Evolutionary conservation across 108 stramenopile genomes (phyloP), one percentile per base, ranked within the genome.

Genomic region (Mediolabrus comicus): DNA sequence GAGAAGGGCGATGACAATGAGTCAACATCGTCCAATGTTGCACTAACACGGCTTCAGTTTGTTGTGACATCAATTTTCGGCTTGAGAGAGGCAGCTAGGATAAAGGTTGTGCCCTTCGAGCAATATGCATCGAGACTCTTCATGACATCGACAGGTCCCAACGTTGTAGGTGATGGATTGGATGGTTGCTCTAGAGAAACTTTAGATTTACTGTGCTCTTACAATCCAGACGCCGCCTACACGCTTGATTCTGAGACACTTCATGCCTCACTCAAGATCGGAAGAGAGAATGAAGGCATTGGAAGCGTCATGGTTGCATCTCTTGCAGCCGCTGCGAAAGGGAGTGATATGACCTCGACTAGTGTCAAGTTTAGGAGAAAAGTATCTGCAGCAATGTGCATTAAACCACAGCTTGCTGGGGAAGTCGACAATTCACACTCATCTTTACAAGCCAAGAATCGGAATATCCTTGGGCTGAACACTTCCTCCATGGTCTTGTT

Each of bases 51-150:
- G 25, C 71, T 93, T 31, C 74, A 84, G 57, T 93, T 82, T 56
- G 82, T 87, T 19, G 92, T 93, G n/a, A 74, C 85, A 8, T 87
- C 87, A 0, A 87, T 90, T 13, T 77, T 81, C 57, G 85, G 86
- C n/a, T 65, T 93, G 9, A 64, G 89, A 57, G 88, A 93, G 69
- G 89, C 87, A 25, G 88, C 89, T 10, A 65, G 86, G 35, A 55
- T 67, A 31, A 90, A 86, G 39, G 19, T 55, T 14, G 67, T 81
- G 38, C 39, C 61, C 35, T 89, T 83, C 65, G 67, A 77, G 24
- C 65, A 73, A 8, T 86, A 76, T 69, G 33, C 90, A 12, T 82
- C 86, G 19, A 77, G 92, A 32, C 85, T 86, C 5, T 74, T 74
- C n/a, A 70, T 90, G 52, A 51, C 69, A 3, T 86, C 80, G 49